A percentile compares a stretch with the other conserved stretches of the same genome.
phyloP scores from a whole-genome alignment of 495 filamentous ascomycete species.

The Aspergillus sclerotioniger region DNA sequence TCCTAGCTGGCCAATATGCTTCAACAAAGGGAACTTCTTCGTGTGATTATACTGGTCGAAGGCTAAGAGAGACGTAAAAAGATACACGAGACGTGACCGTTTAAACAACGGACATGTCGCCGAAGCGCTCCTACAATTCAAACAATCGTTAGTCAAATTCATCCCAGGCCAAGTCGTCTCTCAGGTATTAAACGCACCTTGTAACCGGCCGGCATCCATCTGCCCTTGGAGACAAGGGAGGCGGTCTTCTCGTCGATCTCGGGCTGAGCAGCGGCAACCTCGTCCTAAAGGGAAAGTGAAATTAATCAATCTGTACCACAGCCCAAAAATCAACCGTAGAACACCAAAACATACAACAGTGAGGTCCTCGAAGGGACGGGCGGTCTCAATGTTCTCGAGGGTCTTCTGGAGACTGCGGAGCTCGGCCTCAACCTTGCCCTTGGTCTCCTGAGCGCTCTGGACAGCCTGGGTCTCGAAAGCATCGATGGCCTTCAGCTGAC shows the following conservation, averaged over 20 bases:
- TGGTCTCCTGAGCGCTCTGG: constrained; percentile 94
- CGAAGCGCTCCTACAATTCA: constrained; percentile 84
- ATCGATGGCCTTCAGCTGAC: constrained; percentile 96
- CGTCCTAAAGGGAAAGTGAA: constrained; percentile 62
- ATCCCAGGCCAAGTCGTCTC: not conserved
- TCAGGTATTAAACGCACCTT: constrained; percentile 63
- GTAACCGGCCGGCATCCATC: constrained; percentile 97
- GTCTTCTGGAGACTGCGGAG: constrained; percentile 89
- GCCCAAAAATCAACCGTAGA: not conserved
- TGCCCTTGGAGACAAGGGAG: constrained; percentile 90
- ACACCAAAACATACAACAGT: constrained; percentile 76
- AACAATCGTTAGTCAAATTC: constrained; percentile 5
- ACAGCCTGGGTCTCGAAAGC: constrained; percentile 95
- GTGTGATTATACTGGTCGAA: constrained; percentile 36
- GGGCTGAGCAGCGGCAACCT: constrained; percentile 86
- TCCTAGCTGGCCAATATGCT: constrained; percentile 30
- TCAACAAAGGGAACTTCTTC: constrained; percentile 34
- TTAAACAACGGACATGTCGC: constrained; percentile 90
- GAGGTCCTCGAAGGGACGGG: constrained; percentile 93
- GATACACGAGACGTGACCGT: constrained; percentile 30
- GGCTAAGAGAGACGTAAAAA: constrained; percentile 33
- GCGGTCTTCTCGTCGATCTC: constrained; percentile 94
- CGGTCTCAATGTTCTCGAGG: constrained; percentile 93
- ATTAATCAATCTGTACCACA: constrained; percentile 17
- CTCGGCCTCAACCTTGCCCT: constrained; percentile 90